Conservation (phyloP, 2,329 filamentous ascomycete genomes). For the Curvularia lunata region DNA sequence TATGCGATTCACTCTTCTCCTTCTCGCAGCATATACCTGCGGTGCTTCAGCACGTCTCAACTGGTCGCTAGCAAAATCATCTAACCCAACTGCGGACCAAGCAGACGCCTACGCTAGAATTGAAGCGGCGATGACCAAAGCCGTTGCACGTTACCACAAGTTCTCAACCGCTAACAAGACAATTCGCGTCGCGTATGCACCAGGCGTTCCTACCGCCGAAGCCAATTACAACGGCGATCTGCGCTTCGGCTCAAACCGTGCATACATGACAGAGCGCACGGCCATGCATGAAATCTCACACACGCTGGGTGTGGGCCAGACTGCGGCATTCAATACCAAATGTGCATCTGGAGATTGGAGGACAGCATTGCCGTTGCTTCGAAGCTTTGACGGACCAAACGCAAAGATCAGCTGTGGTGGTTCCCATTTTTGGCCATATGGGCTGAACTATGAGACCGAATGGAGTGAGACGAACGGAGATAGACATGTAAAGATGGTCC, state of each 20-base stretch:
- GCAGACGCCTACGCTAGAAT: conserved; percentile 42
- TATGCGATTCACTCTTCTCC: conserved; percentile 34
- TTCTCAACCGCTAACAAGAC: conserved; percentile 34
- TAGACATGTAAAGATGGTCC: conserved; percentile 42
- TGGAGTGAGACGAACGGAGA: conserved; percentile 47
- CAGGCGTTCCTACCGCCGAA: conserved; percentile 44
- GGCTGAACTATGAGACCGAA: conserved; percentile 45
- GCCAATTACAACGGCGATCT: conserved; percentile 46
- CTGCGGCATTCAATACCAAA: conserved; percentile 37
- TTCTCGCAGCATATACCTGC: conserved; percentile 28
- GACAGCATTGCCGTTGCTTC: conserved; percentile 41
- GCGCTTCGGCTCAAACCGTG: conserved; percentile 41
- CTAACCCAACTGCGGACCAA: conserved; percentile 41
- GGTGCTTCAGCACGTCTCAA: conserved; percentile 31
- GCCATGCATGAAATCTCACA: conserved; percentile 47
- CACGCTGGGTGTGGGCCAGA: conserved; percentile 45
- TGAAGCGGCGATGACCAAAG: conserved; percentile 41
- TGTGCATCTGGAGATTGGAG: conserved; percentile 42
- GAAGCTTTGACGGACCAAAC: conserved; percentile 37
- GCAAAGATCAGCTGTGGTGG: conserved; percentile 46
- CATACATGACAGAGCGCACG: conserved; percentile 46
- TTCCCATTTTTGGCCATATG: conserved; percentile 45
- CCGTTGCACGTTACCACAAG: conserved; percentile 35
- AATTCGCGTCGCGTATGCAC: conserved; percentile 39
- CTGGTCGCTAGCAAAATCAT: conserved; percentile 37